Evolutionary conservation across 352 stramenopile genomes (phyloP), one percentile per base, ranked within the genome.

Genomic region (Hyaloperonospora brassicae): DNA sequence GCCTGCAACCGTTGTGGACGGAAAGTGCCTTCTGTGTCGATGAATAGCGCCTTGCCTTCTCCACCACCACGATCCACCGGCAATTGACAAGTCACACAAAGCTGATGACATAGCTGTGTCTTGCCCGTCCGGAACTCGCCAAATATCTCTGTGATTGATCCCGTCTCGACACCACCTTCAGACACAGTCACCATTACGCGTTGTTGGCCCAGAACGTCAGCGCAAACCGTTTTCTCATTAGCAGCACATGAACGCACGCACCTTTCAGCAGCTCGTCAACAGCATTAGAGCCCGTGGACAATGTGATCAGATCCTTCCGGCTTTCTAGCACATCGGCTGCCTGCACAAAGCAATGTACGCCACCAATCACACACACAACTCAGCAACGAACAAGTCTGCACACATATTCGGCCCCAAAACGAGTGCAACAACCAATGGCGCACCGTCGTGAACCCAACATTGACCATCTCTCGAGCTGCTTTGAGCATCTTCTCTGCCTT

Each of bases 1-100:
- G 87, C 86, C 36, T 98, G 84, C 30, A 99, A 74, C 50, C 95
- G 84, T 62, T 98, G 77, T 3, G 97, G 97, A 46, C 97, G 92
- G 64, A 99, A 99, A 0, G 95, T 98, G 38, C 97, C 97, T 78
- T 99, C 97, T 2, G 97, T 99, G 68, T 99, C 97, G 60, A 99
- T 99, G 68, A 93, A 99, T 47, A 99, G 95, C 17, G 95, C 95
- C 65, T 97, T 96, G 41, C 97, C 97, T 74, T 99, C 96, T 5
- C 95, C 97, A 45, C 97, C 97, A 43, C 97, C 97, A 38, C 98
- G 89, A 55, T 97, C 95, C 55, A 99, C 83, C 1, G 95, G 89
- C 42, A 99, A 81, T 76, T 99, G 97, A 63, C 95, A 98, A 36
- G 96, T 99, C 34, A 99, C 96, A 68, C 97, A 99, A 0, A 99